These are phyloP conservation scores for Lentinula boryana DNA, from an alignment of 768 basidiomycete species.

Conservation along the genomic window DNA sequence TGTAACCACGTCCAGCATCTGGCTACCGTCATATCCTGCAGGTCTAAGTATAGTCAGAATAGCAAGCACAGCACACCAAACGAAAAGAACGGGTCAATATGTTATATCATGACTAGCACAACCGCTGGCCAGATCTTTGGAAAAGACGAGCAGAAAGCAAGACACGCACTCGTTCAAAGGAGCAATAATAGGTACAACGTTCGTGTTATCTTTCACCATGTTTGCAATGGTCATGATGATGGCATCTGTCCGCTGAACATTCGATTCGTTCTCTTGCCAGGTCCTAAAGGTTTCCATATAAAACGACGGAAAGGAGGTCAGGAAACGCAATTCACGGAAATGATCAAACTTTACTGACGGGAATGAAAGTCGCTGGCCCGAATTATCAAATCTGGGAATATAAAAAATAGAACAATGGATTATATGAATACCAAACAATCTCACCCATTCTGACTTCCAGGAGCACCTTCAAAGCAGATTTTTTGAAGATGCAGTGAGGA, in stretches of 20 bases:
- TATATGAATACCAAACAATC: slow-evolving; percentile 12
- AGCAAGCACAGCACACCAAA: too few relatives aligned
- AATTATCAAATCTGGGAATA: slow-evolving; percentile 61
- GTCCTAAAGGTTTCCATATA: slow-evolving; percentile 19
- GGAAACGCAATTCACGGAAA: neutral
- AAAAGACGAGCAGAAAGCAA: neutral
- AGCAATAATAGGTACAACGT: slow-evolving; percentile 64
- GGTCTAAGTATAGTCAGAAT: slow-evolving; percentile 17
- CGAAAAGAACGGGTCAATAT: too few relatives aligned
- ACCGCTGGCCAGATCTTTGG: too few relatives aligned
- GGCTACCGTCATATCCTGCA: slow-evolving; percentile 42
- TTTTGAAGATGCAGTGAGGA: slow-evolving; percentile 2
- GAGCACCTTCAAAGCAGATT: slow-evolving; percentile 37
- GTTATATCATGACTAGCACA: too few relatives aligned
- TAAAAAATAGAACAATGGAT: neutral
- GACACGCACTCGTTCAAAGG: slow-evolving; percentile 68
- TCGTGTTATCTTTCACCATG: slow-evolving; percentile 56
- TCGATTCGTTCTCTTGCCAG: slow-evolving; percentile 65
- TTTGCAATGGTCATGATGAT: slow-evolving; percentile 57
- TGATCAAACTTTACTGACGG: slow-evolving; percentile 32
- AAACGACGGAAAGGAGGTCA: neutral
- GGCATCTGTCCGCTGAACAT: slow-evolving; percentile 60
- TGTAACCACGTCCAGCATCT: slow-evolving; percentile 28
- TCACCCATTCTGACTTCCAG: slow-evolving; percentile 82
- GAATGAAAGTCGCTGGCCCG: slow-evolving; percentile 54